Conservation (phyloP, 1,284 basidiomycete species). For the Pholiota adiposa region DNA sequence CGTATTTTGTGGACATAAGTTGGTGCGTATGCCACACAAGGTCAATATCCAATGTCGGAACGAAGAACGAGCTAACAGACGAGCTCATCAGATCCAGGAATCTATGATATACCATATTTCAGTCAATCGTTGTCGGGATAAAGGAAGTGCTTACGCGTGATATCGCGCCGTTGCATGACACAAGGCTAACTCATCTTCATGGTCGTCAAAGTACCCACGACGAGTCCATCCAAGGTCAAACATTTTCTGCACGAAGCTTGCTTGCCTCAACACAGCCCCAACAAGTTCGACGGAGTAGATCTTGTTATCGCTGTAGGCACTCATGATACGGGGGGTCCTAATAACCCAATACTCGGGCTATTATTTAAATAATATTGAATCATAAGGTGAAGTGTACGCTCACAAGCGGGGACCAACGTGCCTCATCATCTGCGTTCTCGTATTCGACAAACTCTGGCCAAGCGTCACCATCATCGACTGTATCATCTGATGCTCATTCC, state of each 20-base stretch:
- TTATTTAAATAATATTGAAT: neutral
- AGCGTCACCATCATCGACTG: conserved; percentile 16
- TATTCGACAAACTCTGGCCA: conserved; percentile 1
- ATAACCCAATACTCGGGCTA: too few species aligned
- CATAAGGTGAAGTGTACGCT: neutral
- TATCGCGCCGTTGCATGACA: conserved; percentile 44
- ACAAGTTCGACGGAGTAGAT: conserved; percentile 57
- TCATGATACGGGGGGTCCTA: conserved; percentile 40
- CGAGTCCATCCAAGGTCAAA: conserved; percentile 53
- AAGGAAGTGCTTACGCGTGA: conserved; percentile 38
- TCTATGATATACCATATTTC: conserved; percentile 26
- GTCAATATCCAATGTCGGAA: conserved; percentile 52
- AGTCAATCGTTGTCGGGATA: neutral
- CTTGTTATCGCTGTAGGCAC: conserved; percentile 49
- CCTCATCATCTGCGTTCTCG: conserved; percentile 11
- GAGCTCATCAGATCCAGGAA: conserved; percentile 42
- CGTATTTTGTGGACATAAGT: conserved; percentile 36
- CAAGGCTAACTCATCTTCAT: conserved; percentile 37
- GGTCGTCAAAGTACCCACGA: conserved; percentile 40
- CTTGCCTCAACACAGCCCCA: conserved; percentile 60
- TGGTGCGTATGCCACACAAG: conserved; percentile 53
- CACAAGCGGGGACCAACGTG: conserved; percentile 13
- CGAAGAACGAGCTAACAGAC: conserved; percentile 40
- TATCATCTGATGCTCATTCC: conserved; percentile 7
- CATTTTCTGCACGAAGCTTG: conserved; percentile 59